A percentile compares a stretch with the other conserved stretches of the same genome.
Evolutionary conservation across 805 yeast species (phyloP).

Genomic region (Candida golubevii): DNA sequence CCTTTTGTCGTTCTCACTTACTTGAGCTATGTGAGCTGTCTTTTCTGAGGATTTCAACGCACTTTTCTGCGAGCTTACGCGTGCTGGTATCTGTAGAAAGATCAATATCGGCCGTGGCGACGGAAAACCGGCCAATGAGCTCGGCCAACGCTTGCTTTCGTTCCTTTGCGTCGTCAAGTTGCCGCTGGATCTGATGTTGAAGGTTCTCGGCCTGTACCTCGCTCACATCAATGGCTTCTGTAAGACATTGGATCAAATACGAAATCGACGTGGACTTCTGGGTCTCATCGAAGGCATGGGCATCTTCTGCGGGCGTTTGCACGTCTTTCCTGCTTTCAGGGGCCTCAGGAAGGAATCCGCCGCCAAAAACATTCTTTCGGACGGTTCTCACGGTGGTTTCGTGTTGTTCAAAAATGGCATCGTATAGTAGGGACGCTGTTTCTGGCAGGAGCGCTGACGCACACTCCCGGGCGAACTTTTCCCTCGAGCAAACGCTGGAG

Average conservation of each 20-base stretch:
- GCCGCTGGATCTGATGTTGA: not conserved
- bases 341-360: constrained; percentile 1
- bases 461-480: constrained; percentile 4
- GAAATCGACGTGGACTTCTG: constrained; percentile 1
- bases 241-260: not conserved
- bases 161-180: not conserved
- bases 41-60: not conserved
- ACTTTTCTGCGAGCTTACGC: constrained; percentile 4
- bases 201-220: constrained; percentile 2
- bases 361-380: not conserved
- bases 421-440: constrained; percentile 1
- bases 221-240: constrained; percentile 1
- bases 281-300: not conserved
- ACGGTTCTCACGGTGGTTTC: not conserved
- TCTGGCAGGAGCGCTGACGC: constrained; percentile 1
- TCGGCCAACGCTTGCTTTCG: not conserved
- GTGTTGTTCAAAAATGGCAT: constrained; percentile 5
- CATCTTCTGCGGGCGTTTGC: not conserved
- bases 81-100: not conserved
- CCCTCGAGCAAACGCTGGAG: constrained; percentile 1
- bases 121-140: not conserved
- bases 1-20: not conserved
- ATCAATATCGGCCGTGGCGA: not conserved
- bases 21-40: not conserved
- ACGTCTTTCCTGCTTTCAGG: not conserved